phyloP scores from a whole-genome alignment of 2,329 filamentous ascomycete genomes.

The Penicillium sp. region DNA sequence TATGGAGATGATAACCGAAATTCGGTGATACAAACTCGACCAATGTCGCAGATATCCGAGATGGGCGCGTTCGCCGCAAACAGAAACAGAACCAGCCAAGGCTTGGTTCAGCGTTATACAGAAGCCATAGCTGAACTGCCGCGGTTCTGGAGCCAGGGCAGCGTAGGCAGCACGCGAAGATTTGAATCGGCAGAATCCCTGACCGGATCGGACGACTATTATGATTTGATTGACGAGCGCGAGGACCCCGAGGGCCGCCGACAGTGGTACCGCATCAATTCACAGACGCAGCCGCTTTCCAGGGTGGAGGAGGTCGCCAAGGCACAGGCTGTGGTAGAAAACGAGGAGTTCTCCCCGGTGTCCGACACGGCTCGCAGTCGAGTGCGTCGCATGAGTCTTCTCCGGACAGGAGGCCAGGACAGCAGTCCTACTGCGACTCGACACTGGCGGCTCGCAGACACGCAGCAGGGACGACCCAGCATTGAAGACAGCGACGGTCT shows the following conservation, averaged over 20 bases:
- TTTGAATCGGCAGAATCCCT: slow-evolving; percentile 20
- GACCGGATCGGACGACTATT: slow-evolving; percentile 19
- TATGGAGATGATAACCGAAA: slow-evolving; percentile 33
- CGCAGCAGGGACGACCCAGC: slow-evolving; percentile 17
- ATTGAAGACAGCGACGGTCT: slow-evolving; percentile 17
- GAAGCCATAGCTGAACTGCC: slow-evolving; percentile 34
- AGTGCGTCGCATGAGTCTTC: slow-evolving; percentile 21
- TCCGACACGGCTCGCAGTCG: slow-evolving; percentile 1
- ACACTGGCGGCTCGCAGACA: slow-evolving; percentile 18
- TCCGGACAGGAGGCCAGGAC: slow-evolving; percentile 20
- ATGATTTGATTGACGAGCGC: slow-evolving; percentile 20
- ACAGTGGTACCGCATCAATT: slow-evolving; percentile 21
- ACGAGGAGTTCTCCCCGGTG: not conserved
- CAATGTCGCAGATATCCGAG: slow-evolving; percentile 24
- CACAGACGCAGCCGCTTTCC: slow-evolving; percentile 14
- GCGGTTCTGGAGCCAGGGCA: slow-evolving; percentile 34
- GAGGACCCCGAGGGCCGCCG: slow-evolving; percentile 17
- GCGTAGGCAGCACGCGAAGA: slow-evolving; percentile 24
- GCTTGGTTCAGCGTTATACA: slow-evolving; percentile 35
- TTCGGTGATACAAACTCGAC: slow-evolving; percentile 26
- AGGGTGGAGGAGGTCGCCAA: slow-evolving; percentile 5
- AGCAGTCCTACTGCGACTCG: slow-evolving; percentile 15
- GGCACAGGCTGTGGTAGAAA: not conserved
- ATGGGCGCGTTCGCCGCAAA: slow-evolving; percentile 18
- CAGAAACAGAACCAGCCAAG: slow-evolving; percentile 27